Percentiles rank a stretch among this genome's conserved stretches.
These are phyloP conservation scores for Boletus semigastroideus DNA, from an alignment of 1,284 basidiomycete species.

Conservation along the genomic window DNA sequence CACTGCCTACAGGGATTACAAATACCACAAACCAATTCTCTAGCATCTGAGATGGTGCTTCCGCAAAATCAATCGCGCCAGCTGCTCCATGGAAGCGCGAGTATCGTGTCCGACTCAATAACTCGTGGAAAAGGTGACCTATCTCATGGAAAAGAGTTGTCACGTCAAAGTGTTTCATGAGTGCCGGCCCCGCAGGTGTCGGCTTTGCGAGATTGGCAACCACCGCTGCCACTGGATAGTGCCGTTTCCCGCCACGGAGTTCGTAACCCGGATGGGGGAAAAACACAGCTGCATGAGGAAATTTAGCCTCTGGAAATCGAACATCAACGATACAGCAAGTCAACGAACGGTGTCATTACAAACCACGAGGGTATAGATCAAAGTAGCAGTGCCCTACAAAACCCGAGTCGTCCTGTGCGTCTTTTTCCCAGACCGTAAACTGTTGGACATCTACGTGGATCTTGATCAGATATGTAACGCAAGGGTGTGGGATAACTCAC, in stretches of 20 bases:
- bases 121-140: slow-evolving; percentile 86
- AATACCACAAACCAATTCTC: slow-evolving; percentile 70
- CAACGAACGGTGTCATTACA: slow-evolving; percentile 13
- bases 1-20: not conserved
- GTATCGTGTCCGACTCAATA: slow-evolving; percentile 72
- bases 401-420: slow-evolving; percentile 62
- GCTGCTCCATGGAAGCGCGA: slow-evolving; percentile 78
- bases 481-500: slow-evolving; percentile 37
- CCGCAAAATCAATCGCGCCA: slow-evolving; percentile 82
- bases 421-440: slow-evolving; percentile 79
- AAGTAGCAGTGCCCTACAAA: slow-evolving; percentile 84
- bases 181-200: slow-evolving; percentile 73
- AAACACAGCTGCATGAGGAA: slow-evolving; percentile 88
- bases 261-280: slow-evolving; percentile 62
- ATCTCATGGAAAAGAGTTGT: slow-evolving; percentile 83
- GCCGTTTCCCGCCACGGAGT: slow-evolving; percentile 52
- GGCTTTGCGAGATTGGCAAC: slow-evolving; percentile 86
- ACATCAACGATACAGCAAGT: not conserved
- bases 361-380: slow-evolving; percentile 82
- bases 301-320: slow-evolving; percentile 60
- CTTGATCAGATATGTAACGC: not conserved
- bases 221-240: slow-evolving; percentile 78
- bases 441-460: slow-evolving; percentile 65
- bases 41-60: slow-evolving; percentile 87
- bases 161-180: slow-evolving; percentile 81